Base-by-base conservation (phyloP, 129 eudicot species). In the Centaurea solstitialis region DNA sequence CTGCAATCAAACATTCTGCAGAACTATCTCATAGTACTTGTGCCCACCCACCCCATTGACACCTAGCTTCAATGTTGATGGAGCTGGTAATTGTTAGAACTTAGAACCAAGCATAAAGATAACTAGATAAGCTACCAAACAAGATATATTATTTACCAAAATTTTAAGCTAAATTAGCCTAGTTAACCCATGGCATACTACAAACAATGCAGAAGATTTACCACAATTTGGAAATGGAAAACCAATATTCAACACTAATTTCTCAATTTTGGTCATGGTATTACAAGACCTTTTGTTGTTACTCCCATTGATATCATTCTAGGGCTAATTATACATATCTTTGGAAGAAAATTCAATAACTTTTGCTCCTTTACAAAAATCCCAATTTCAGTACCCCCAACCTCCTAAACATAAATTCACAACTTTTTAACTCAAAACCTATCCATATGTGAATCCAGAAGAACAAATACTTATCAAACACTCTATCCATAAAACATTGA, bases 311-410 rank as follows among this genome's bases (percentile, higher is more conserved):
- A 15, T 17, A 15, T 53, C 21, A 53, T 4, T 53, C 21, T 53
- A 53, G 21, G 21, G 2, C 4, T 18, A 53, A 53, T 53, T 53
- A 53, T 53, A 15, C 12, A 47, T 13, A 13, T 47, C 59, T 13
- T 47, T 53, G 21, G 62, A 17, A 4, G 21, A 53, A 18, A 35
- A 45, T 76, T 35, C 70, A 59, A 33, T 76, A 33, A 35, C 1
- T 26, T 17, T 24, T 65, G 28, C 40, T 65, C 24, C 45, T 77
- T 24, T 13, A 17, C 72, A 47, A 22, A 22, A 69, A 6, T 22
- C 82, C 76, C 20, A 69, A 78, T 79, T 45, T 6, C 1, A 68
- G 57, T 71, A 33, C 7, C 37, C 74, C 67, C 67, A 68, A 62
- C 20, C 68, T 62, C 24, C 12, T 21, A n/a, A n/a, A n/a, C n/a